Evolutionary conservation across 1,284 basidiomycete genomes (phyloP).

Genomic region (Tylopilus sp.): DNA sequence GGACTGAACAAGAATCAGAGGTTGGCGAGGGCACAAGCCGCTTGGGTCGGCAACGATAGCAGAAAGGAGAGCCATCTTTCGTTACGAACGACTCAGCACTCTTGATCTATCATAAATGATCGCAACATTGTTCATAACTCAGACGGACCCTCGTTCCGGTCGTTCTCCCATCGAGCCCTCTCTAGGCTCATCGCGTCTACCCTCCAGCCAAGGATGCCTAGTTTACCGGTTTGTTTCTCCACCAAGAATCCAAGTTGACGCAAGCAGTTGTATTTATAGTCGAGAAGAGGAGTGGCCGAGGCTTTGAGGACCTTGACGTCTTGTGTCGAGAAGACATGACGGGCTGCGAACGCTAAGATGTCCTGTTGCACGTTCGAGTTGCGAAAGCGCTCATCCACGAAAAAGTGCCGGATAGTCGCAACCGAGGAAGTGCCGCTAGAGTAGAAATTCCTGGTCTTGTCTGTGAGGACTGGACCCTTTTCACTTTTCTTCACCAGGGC

Average conservation of each 20-base stretch:
- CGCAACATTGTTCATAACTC: slow-evolving; percentile 7
- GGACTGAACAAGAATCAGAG: slow-evolving; percentile 61
- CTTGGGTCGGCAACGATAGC: slow-evolving; percentile 33
- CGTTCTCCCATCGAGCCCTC: slow-evolving; percentile 25
- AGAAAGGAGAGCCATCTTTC: slow-evolving; percentile 36
- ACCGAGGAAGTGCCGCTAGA: slow-evolving; percentile 40
- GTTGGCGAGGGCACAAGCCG: slow-evolving; percentile 36
- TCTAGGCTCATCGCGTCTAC: slow-evolving; percentile 31
- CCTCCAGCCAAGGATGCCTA: slow-evolving; percentile 58
- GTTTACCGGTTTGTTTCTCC: slow-evolving; percentile 39
- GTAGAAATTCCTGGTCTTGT: slow-evolving; percentile 16
- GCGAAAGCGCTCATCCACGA: slow-evolving; percentile 64
- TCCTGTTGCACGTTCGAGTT: slow-evolving; percentile 58
- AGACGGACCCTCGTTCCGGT: slow-evolving; percentile 7
- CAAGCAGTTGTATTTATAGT: slow-evolving; percentile 49
- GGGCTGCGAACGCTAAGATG: slow-evolving; percentile 56
- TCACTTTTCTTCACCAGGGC: slow-evolving; percentile 22
- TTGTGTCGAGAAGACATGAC: slow-evolving; percentile 50
- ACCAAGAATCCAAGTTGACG: slow-evolving; percentile 49
- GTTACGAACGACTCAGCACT: neutral
- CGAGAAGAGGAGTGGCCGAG: slow-evolving; percentile 47
- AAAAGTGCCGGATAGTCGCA: slow-evolving; percentile 75
- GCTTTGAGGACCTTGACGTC: slow-evolving; percentile 46
- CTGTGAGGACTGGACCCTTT: slow-evolving; percentile 14
- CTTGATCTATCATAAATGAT: neutral